phyloP scores from a whole-genome alignment of 129 eudicot species.

The Dittrichia graveolens region DNA sequence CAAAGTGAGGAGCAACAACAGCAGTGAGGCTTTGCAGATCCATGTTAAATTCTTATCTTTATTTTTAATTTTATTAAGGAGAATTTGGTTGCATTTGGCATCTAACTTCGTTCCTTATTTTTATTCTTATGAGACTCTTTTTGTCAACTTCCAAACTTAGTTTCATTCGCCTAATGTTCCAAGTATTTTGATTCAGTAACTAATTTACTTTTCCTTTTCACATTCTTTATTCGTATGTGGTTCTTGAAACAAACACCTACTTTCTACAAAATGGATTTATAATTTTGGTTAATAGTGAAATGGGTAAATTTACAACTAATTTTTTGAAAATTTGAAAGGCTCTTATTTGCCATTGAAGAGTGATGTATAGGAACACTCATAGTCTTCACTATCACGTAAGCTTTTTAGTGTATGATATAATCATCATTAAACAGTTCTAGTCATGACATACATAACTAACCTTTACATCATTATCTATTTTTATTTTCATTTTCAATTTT shows the following conservation, averaged over 20 bases:
- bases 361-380: too few relatives aligned
- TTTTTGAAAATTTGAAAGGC: too few relatives aligned
- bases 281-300: slow-evolving; percentile 21
- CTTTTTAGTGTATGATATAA: too few relatives aligned
- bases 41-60: slow-evolving; percentile 23
- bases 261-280: background rate
- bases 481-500: too few relatives aligned
- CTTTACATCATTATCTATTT: too few relatives aligned
- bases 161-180: slow-evolving; percentile 18
- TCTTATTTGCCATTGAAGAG: too few relatives aligned
- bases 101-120: slow-evolving; percentile 20
- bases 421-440: too few relatives aligned
- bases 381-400: too few relatives aligned
- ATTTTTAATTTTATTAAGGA: slow-evolving; percentile 3
- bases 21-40: slow-evolving; percentile 32
- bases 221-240: background rate
- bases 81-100: slow-evolving; percentile 27
- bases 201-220: slow-evolving; percentile 5
- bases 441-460: too few relatives aligned
- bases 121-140: slow-evolving; percentile 16
- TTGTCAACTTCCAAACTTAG: slow-evolving; percentile 23
- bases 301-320: too few relatives aligned
- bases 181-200: slow-evolving; percentile 15
- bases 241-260: too few relatives aligned
- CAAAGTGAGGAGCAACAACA: slow-evolving; percentile 40